Percentiles rank a stretch among this genome's conserved stretches.
These are phyloP conservation scores for Phlebopus sp. DNA, from an alignment of 1,284 basidiomycete species.

Conservation along the genomic window DNA sequence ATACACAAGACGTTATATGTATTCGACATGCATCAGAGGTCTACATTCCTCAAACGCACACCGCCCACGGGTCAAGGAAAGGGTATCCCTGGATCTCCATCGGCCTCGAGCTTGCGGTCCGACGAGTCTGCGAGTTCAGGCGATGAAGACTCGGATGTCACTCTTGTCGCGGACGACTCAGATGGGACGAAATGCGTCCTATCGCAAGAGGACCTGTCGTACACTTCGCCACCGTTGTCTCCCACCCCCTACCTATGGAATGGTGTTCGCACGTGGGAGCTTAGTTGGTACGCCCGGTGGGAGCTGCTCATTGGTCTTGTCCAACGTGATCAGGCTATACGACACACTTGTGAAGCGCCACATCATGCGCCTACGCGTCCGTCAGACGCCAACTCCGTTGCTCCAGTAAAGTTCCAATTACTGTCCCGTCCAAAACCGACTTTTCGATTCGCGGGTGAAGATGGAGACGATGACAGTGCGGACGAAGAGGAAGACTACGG, in stretches of 20 bases:
- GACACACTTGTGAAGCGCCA: background rate
- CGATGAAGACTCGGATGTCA: constrained; percentile 24
- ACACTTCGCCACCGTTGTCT: background rate
- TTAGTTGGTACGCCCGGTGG: constrained; percentile 32
- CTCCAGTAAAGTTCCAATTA: background rate
- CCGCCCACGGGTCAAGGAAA: background rate
- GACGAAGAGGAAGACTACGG: constrained; percentile 33
- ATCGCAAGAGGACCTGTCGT: background rate
- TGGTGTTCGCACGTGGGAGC: constrained; percentile 20
- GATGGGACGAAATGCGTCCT: background rate
- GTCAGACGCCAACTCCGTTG: background rate
- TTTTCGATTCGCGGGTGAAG: constrained; percentile 12
- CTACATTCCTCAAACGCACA: background rate
- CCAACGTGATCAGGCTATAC: constrained; percentile 13
- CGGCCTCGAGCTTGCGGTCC: constrained; percentile 23
- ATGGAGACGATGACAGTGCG: constrained; percentile 3
- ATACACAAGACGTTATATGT: constrained; percentile 62
- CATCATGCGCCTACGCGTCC: background rate
- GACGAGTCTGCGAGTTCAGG: constrained; percentile 16
- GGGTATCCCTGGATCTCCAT: constrained; percentile 14
- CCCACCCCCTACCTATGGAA: constrained; percentile 10
- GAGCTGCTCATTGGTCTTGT: constrained; percentile 26
- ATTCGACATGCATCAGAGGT: constrained; percentile 46
- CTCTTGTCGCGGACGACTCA: constrained; percentile 22
- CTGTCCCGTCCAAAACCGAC: constrained; percentile 3